phyloP scores from a whole-genome alignment of 495 filamentous ascomycete species.

The Poronia punctata region DNA sequence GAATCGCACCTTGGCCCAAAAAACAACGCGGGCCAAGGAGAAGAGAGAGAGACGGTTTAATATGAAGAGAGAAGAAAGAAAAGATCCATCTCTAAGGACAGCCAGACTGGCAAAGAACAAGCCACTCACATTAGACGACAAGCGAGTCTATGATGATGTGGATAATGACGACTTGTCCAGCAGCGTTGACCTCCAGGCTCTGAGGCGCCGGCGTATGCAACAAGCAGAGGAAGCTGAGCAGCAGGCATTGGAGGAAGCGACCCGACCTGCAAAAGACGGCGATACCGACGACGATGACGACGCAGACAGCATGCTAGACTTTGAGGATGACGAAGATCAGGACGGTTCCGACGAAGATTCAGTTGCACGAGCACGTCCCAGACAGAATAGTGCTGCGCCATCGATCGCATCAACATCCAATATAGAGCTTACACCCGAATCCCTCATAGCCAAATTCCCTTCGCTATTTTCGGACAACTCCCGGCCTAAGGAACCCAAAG shows the following conservation, averaged over 20 bases:
- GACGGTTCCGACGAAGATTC: constrained; percentile 42
- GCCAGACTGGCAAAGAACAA: constrained; percentile 70
- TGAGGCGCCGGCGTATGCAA: constrained; percentile 56
- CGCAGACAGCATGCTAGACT: constrained; percentile 66
- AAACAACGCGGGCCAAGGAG: constrained; percentile 60
- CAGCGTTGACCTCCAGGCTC: constrained; percentile 69
- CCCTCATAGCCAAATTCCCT: constrained; percentile 68
- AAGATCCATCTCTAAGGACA: constrained; percentile 67
- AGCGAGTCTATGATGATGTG: constrained; percentile 90
- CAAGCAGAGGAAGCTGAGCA: constrained; percentile 48
- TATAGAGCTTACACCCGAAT: constrained; percentile 62
- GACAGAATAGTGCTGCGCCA: constrained; percentile 36
- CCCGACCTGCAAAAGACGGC: constrained; percentile 29
- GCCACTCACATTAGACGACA: constrained; percentile 77
- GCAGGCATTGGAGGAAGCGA: constrained; percentile 34
- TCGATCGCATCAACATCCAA: constrained; percentile 62
- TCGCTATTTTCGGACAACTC: constrained; percentile 63
- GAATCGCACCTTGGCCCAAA: constrained; percentile 39
- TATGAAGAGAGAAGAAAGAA: constrained; percentile 75
- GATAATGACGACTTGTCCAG: constrained; percentile 68
- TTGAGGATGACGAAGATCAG: constrained; percentile 28
- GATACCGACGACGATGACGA: constrained; percentile 50
- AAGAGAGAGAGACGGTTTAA: constrained; percentile 71
- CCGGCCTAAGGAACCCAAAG: constrained; percentile 53
- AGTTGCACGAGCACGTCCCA: constrained; percentile 29